phyloP scores from a whole-genome alignment of 306 rosid species.

The Medicago ruthenica region DNA sequence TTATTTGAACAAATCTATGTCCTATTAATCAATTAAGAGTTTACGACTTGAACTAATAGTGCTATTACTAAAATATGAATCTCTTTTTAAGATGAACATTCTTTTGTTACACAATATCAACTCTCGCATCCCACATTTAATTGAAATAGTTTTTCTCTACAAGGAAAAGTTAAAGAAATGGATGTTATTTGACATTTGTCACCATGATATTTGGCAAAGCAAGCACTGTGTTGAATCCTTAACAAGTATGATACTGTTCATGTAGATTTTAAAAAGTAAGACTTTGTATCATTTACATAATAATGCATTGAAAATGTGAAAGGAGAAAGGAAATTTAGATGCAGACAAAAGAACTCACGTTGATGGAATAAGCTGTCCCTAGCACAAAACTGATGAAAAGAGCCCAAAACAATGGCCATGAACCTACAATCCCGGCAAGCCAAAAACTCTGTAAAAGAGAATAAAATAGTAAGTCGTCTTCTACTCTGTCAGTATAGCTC shows the following conservation, averaged over 20 bases:
- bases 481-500: conserved; percentile 23
- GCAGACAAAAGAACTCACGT: conserved; percentile 64
- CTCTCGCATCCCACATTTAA: conserved; percentile 30
- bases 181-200: conserved; percentile 33
- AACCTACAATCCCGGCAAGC: conserved; percentile 93
- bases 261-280: conserved; percentile 25
- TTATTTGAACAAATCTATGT: conserved; percentile 14
- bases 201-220: conserved; percentile 17
- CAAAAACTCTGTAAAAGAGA: conserved; percentile 78
- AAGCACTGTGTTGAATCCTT: not conserved
- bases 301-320: conserved; percentile 8
- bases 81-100: not conserved
- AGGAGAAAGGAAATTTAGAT: conserved; percentile 1
- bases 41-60: conserved; percentile 23
- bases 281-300: conserved; percentile 1
- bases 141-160: not conserved
- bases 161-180: conserved; percentile 16
- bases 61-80: conserved; percentile 5
- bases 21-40: conserved; percentile 10
- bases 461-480: conserved; percentile 42
- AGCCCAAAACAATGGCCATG: conserved; percentile 98
- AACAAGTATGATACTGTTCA: conserved; percentile 12
- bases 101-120: not conserved
- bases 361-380: conserved; percentile 95
- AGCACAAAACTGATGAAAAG: conserved; percentile 86